Base-by-base conservation (phyloP, 805 yeast genomes). In the Cyberlindnera xishuangbannaensis region DNA sequence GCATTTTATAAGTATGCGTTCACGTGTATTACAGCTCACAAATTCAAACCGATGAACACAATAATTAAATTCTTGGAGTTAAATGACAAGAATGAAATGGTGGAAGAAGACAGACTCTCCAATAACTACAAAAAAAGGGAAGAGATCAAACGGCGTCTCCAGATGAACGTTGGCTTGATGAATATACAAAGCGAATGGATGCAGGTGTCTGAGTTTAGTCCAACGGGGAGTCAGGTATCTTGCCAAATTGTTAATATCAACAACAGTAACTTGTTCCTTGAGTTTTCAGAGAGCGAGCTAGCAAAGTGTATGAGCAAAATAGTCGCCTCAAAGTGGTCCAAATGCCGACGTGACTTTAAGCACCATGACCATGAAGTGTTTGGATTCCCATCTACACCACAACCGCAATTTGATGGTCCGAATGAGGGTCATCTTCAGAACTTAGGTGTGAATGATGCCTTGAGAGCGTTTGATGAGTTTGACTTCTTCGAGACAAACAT, bases 51-150 rank as follows among this genome's bases (percentile, higher is more conserved):
- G 1, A 40, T 47, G 47, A 36, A 40, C 13, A 34, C 37, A 11
- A 40, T 45, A 14, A 37, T 47, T 15, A 41, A 33, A 24, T 45
- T 39, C 24, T 23, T 47, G 27, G 47, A 47, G 27, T 29, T 41
- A 2, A 33, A 34, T 32, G 47, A 45, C 15, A 28, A 31, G 13
- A 17, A 27, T 9, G 28, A 25, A 12, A 12, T 33, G 11, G 24
- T 16, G 6, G 35, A 37, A 12, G 39, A 39, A 3, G 21, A 28
- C 7, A 15, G 23, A 10, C 6, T 33, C 3, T 15, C 36, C n/a
- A 14, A 30, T 2, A 4, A 28, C 7, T 12, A 11, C 3, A 4
- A 15, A 2, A 39, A 28, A 15, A 37, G 43, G 19, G 42, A 43
- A 7, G 33, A 34, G 9, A 32, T 43, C 20, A 44, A 28, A 19